Evolutionary conservation across 2,329 filamentous ascomycete species (phyloP).

Genomic region (Dactylella cylindrospora): DNA sequence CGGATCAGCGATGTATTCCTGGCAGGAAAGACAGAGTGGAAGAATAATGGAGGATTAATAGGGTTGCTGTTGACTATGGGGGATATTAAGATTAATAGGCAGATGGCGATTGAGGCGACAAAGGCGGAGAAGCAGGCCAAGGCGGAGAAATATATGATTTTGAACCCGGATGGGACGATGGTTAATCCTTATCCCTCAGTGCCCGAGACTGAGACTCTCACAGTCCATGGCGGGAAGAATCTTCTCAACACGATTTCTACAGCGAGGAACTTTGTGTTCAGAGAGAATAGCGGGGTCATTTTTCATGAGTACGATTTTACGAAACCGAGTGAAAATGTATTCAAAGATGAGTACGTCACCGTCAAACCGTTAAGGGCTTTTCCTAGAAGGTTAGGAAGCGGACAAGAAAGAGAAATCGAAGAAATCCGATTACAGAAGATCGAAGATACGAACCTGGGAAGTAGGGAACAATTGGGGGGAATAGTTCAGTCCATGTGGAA

Average conservation of each 20-base stretch:
- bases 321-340: slow-evolving; percentile 22
- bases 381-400: slow-evolving; percentile 20
- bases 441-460: slow-evolving; percentile 26
- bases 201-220: slow-evolving; percentile 54
- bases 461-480: slow-evolving; percentile 2
- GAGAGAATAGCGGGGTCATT: slow-evolving; percentile 65
- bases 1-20: slow-evolving; percentile 78
- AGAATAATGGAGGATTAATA: slow-evolving; percentile 74
- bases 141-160: slow-evolving; percentile 45
- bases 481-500: slow-evolving; percentile 39
- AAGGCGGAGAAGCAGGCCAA: slow-evolving; percentile 53
- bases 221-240: slow-evolving; percentile 79
- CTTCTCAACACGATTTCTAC: slow-evolving; percentile 79
- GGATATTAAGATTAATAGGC: slow-evolving; percentile 59
- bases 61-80: slow-evolving; percentile 84
- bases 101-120: slow-evolving; percentile 54
- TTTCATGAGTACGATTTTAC: slow-evolving; percentile 44
- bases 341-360: slow-evolving; percentile 46
- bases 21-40: slow-evolving; percentile 75
- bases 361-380: slow-evolving; percentile 45
- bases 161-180: slow-evolving; percentile 48
- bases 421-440: slow-evolving; percentile 39
- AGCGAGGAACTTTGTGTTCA: slow-evolving; percentile 78
- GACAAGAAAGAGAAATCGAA: slow-evolving; percentile 45
- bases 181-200: slow-evolving; percentile 31